Evolutionary conservation across 768 basidiomycete species (phyloP), one percentile per base, ranked within the genome.

Genomic region (Vararia minispora): DNA sequence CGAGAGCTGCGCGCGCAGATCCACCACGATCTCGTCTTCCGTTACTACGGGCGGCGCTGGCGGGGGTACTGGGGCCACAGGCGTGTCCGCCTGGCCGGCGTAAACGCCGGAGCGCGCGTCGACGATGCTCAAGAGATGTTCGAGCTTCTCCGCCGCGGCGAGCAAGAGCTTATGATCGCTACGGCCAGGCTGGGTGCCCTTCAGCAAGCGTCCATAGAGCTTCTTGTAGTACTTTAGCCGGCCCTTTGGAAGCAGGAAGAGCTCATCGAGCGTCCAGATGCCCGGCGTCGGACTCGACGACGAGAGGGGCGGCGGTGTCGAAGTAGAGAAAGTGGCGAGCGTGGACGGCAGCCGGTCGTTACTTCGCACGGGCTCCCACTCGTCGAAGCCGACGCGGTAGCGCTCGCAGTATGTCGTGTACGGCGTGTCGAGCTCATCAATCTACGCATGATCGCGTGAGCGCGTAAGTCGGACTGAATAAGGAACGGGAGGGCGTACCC

Each of bases 181-280:
- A 51, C 79, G 68, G 13, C 91, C 90, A 4, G 86, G 79, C 20
- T 76, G 73, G 2, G 90, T 91, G 52, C 82, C 86, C 59, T 84
- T 88, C 33, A 97, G 63, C 31, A 98, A 63, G 34, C 83, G 75
- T 35, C 73, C 69, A 55, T 98, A 98, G 1, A 98, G 67, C 55
- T 84, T 92, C 53, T 76, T 79, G 65, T 97, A 98, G 59, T 99
- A 98, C 50, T 77, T 78, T 40, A 99, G 62, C 29, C 95, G 76
- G 11, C 66, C 65, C 52, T 79, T 82, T 0, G 95, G 95, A 7
- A 98, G 70, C 10, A 83, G 61, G 63, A 99, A 99, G 16, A 98
- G 66, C 6, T 74, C 62, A 53, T 98, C 94, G 11, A 98, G 63
- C 0, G 88, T 84, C 88, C 92, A 95, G 29, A 61, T 34, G 4